These are phyloP conservation scores for Petrea volubilis DNA, from an alignment of 257 asterid species.

Conservation along the genomic window DNA sequence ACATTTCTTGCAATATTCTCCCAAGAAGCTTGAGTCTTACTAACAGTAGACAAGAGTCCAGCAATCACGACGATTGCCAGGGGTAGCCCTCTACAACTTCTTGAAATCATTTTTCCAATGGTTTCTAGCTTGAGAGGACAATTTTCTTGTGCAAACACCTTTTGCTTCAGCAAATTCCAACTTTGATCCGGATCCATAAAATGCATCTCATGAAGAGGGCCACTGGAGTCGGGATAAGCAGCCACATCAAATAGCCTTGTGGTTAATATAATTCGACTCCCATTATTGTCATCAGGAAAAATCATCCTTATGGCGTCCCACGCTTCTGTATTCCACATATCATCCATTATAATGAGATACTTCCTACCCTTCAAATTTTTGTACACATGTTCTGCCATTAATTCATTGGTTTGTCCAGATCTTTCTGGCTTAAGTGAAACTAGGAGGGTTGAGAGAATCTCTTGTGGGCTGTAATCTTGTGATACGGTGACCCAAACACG, in stretches of 20 bases:
- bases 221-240: too few species aligned
- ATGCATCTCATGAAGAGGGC: not conserved
- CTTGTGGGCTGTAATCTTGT: not conserved
- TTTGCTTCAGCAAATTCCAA: not conserved
- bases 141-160: not conserved
- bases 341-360: not conserved
- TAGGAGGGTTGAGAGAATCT: not conserved
- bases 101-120: not conserved
- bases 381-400: not conserved
- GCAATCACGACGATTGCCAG: not conserved
- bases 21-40: not conserved
- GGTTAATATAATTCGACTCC: not conserved
- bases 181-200: not conserved
- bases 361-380: not conserved
- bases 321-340: not conserved
- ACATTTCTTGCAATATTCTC: not conserved
- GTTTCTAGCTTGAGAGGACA: not conserved
- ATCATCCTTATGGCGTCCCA: not conserved
- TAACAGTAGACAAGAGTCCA: not conserved
- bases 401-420: not conserved
- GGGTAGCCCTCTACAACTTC: not conserved
- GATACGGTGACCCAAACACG: slow-evolving; percentile 4
- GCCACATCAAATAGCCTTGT: not conserved
- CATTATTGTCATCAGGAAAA: not conserved
- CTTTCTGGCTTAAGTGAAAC: not conserved